Percentiles rank a stretch among this genome's conserved stretches.
phyloP scores from a whole-genome alignment of 2,329 filamentous ascomycete species.

The Stemphylium beticola region DNA sequence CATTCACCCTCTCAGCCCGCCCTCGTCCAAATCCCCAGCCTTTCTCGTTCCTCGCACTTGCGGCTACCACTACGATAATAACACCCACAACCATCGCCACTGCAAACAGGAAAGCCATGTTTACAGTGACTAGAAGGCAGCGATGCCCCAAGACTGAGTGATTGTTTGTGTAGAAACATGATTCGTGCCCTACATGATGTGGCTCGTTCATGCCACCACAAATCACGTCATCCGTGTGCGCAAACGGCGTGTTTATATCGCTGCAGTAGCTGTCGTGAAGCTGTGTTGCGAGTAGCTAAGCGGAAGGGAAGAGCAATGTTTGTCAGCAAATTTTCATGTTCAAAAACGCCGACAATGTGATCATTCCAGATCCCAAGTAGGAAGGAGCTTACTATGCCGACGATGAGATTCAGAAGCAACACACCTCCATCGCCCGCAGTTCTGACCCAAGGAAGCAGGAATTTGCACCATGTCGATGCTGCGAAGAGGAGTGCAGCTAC shows the following conservation, averaged over 20 bases:
- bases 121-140: not conserved
- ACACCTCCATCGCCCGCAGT: slow-evolving; percentile 23
- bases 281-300: no score
- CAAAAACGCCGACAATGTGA: no score
- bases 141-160: not conserved
- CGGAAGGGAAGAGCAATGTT: no score
- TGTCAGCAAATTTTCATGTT: no score
- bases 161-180: not conserved
- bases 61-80: not conserved
- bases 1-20: not conserved
- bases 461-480: slow-evolving; percentile 16
- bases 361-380: no score
- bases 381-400: slow-evolving; percentile 26
- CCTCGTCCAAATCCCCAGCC: not conserved
- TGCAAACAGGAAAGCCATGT: not conserved
- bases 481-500: slow-evolving; percentile 14
- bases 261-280: no score
- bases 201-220: not conserved
- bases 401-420: slow-evolving; percentile 22
- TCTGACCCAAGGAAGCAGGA: slow-evolving; percentile 23
- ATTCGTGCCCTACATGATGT: not conserved
- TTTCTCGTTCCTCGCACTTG: not conserved
- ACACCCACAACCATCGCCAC: not conserved
- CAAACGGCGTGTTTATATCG: not conserved
- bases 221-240: not conserved